A percentile compares a stretch with the other conserved stretches of the same genome.
Evolutionary conservation across 2,329 filamentous ascomycete genomes (phyloP).

Genomic region (Aspergillus quadricinctus): DNA sequence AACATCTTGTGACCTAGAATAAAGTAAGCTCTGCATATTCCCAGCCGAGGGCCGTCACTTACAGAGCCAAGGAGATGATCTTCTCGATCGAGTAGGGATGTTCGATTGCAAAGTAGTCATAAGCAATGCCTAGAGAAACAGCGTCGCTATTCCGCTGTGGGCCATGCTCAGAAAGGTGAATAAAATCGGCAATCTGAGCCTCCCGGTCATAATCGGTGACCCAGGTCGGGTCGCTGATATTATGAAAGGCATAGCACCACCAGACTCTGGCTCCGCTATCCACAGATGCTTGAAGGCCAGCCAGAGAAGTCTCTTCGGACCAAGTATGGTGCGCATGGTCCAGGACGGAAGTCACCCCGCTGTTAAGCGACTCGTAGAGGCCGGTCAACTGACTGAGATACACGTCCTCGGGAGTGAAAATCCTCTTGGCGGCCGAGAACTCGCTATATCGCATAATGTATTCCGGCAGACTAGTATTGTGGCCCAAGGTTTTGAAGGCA

Average conservation of each 20-base stretch:
- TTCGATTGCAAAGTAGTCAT: too few species aligned
- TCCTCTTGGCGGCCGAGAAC: conserved; percentile 6
- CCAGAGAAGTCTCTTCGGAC: conserved; percentile 28
- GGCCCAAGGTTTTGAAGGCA: conserved; percentile 49
- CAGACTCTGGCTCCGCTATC: conserved; percentile 49
- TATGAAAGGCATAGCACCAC: conserved; percentile 44
- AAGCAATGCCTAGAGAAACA: too few species aligned
- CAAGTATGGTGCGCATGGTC: conserved; percentile 52
- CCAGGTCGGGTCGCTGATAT: conserved; percentile 13
- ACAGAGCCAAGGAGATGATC: too few species aligned
- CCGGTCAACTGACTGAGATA: conserved; percentile 47
- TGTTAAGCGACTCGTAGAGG: conserved; percentile 49
- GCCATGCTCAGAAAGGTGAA: too few species aligned
- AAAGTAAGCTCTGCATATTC: too few species aligned
- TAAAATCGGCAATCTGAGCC: too few species aligned
- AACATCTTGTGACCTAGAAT: too few species aligned
- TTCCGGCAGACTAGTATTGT: conserved; percentile 48
- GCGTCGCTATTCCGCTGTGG: too few species aligned
- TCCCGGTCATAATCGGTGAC: too few species aligned
- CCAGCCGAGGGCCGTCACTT: too few species aligned
- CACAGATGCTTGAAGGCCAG: conserved; percentile 45
- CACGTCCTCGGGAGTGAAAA: conserved; percentile 44
- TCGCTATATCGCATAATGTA: conserved; percentile 35
- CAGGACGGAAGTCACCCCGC: conserved; percentile 50
- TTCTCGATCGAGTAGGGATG: too few species aligned